Evolutionary conservation across 306 rosid species (phyloP).

Genomic region (Quercus robur): DNA sequence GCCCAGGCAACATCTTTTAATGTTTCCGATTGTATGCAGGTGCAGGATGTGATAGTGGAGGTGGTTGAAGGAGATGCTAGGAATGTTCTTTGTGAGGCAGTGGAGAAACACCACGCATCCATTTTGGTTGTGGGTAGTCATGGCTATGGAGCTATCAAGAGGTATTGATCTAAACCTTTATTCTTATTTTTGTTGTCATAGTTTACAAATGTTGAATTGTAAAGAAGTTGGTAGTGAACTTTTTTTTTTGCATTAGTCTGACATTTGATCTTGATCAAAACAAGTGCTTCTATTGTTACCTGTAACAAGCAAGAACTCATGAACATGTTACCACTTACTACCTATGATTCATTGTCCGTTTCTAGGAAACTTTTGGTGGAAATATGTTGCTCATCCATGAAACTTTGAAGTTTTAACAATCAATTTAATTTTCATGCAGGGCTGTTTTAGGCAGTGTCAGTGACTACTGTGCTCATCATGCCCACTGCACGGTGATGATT

Average conservation of each 20-base stretch:
- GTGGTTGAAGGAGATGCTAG: constrained; percentile 73
- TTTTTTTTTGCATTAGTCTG: not conserved
- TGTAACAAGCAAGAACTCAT: not conserved
- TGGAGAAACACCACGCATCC: constrained; percentile 65
- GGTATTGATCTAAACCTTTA: constrained; percentile 23
- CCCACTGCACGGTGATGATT: constrained; percentile 69
- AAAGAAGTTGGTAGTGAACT: no score
- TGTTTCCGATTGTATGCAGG: constrained; percentile 23
- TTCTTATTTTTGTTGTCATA: not conserved
- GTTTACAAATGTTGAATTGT: not conserved
- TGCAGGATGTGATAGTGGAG: constrained; percentile 35
- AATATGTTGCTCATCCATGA: no score
- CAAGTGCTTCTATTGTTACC: not conserved
- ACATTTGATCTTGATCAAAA: not conserved
- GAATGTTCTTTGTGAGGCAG: constrained; percentile 72
- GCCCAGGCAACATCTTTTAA: not conserved
- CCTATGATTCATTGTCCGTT: no score
- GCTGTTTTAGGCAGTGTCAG: constrained; percentile 78
- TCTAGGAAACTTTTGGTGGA: no score
- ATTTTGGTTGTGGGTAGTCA: constrained; percentile 75
- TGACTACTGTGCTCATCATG: constrained; percentile 81
- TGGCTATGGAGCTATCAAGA: constrained; percentile 74
- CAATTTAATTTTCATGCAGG: constrained; percentile 36
- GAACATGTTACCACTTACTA: no score
- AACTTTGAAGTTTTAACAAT: not conserved